Evolutionary conservation across 495 filamentous ascomycete species (phyloP).

Genomic region (Penicillium taxi): DNA sequence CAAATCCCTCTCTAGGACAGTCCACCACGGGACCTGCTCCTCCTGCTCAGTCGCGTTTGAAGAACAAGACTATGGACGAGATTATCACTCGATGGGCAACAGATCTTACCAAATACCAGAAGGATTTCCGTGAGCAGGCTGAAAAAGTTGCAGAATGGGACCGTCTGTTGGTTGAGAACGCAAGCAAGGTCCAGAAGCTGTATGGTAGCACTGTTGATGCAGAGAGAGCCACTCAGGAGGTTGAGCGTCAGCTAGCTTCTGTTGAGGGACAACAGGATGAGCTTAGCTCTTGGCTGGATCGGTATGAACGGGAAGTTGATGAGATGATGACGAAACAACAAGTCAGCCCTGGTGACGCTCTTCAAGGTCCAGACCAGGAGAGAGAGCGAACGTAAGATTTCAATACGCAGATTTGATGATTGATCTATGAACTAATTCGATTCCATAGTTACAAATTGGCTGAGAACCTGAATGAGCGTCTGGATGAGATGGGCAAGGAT

Average conservation of each 20-base stretch:
- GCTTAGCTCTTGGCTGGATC: constrained; percentile 71
- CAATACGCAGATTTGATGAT: neutral
- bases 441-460: constrained; percentile 65
- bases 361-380: constrained; percentile 85
- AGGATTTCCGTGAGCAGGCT: constrained; percentile 86
- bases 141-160: constrained; percentile 86
- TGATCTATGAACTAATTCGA: neutral
- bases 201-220: constrained; percentile 83
- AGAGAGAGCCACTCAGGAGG: constrained; percentile 79
- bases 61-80: constrained; percentile 99
- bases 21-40: constrained; percentile 73
- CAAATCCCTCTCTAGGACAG: constrained; percentile 42
- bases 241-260: constrained; percentile 77
- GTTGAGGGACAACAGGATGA: constrained; percentile 93
- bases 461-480: constrained; percentile 75
- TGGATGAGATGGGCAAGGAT: constrained; percentile 89
- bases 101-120: constrained; percentile 89
- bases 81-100: constrained; percentile 98
- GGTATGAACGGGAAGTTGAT: constrained; percentile 84
- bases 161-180: constrained; percentile 80
- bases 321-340: constrained; percentile 73
- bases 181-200: constrained; percentile 82
- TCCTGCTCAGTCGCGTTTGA: constrained; percentile 73
- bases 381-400: constrained; percentile 69
- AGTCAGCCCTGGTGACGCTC: constrained; percentile 55